Evolutionary conservation across 176 grass and related monocot genomes (phyloP), one percentile per base, ranked within the genome.

Genomic region (Oryza nivara): DNA sequence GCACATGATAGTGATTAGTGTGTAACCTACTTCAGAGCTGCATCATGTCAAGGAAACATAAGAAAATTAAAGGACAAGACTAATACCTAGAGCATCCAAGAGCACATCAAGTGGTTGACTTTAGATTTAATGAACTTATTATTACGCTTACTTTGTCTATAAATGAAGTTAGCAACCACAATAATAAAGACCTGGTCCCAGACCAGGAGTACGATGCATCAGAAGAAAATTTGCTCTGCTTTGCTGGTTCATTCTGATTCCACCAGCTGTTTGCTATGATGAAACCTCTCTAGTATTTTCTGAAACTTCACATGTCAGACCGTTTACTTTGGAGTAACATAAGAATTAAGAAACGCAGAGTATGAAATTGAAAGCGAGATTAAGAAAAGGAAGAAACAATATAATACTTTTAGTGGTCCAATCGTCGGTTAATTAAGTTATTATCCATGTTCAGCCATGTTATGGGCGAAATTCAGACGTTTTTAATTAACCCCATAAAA

Each of bases 171-270:
- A 36, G 44, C 16, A 17, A 0, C 16, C 17, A 54, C 16, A 19
- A 54, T 19, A 54, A 54, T 19, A 54, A 54, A 54, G 15, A 54
- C 16, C 5, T 52, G 46, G 46, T 49, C 47, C 47, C 47, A 38
- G 36, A 38, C 7, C 36, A 49, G 47, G 47, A 14, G 47, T 49
- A 49, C 47, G 13, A 15, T 49, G 47, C 17, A 40, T 19, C 38
- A 22, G 14, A 11, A 14, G 36, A 16, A 25, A 80, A 9, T 30
- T 2, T 40, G 26, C 16, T 51, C 40, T 14, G 15, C 3, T 38
- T 75, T 65, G 20, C 52, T 63, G 41, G n/a, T n/a, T 46, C 43
- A 19, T 20, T 80, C 38, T n/a, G 87, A 89, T 80, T 84, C 70
- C 15, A 48, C 69, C n/a, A 9, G 40, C 15, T 74, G 28, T 64